phyloP scores from a whole-genome alignment of 2,329 filamentous ascomycete genomes.

The Alternaria sp. region DNA sequence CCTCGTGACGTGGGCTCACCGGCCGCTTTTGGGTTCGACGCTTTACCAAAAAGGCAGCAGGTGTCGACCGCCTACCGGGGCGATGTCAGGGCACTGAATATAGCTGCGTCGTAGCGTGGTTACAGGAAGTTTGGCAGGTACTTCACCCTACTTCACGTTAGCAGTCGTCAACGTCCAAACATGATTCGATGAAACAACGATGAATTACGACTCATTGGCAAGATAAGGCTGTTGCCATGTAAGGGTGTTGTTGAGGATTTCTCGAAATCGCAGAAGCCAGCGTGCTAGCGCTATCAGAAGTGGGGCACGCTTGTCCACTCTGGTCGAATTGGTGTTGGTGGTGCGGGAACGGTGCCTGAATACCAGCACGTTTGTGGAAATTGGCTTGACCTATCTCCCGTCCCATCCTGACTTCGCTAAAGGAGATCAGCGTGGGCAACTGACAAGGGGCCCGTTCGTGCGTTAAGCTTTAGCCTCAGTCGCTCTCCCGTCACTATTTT shows the following conservation, averaged over 20 bases:
- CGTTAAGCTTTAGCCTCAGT: constrained; percentile 27
- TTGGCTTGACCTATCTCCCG: constrained; percentile 14
- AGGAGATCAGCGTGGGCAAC: constrained; percentile 10
- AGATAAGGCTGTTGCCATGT: constrained; percentile 5
- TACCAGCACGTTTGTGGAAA: constrained; percentile 11
- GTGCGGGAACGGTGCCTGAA: constrained; percentile 15
- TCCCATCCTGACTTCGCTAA: constrained; percentile 15
- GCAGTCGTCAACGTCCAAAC: neutral
- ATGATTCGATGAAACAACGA: neutral
- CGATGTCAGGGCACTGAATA: neutral
- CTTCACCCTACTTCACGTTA: neutral
- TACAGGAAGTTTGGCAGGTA: neutral
- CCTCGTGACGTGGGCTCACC: constrained; percentile 7
- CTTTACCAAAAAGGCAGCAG: neutral
- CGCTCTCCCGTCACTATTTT: constrained; percentile 31
- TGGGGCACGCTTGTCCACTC: constrained; percentile 5
- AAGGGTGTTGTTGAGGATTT: constrained; percentile 13
- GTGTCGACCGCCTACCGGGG: neutral
- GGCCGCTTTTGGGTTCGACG: constrained; percentile 6
- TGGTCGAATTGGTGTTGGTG: neutral
- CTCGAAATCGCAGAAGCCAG: constrained; percentile 6
- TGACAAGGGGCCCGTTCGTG: constrained; percentile 15
- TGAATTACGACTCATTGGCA: neutral
- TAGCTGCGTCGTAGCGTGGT: constrained; percentile 1
- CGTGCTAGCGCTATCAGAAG: neutral